A percentile compares a stretch with the other conserved stretches of the same genome.
phyloP scores from a whole-genome alignment of 192 early-diverging fungal species.

The Spizellomyces punctatus region DNA sequence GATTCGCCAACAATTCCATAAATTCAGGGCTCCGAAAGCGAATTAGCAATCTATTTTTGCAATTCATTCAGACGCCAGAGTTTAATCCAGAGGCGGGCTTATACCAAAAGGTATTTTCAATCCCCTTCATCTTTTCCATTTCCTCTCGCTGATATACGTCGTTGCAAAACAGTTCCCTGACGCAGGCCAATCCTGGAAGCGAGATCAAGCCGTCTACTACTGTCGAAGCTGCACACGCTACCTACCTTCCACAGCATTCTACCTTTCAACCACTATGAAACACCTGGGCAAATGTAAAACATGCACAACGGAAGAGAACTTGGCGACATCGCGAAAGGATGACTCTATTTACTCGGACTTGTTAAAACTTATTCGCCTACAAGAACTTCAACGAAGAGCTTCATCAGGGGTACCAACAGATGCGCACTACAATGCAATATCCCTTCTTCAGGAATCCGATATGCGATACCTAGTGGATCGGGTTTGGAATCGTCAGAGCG shows the following conservation, averaged over 20 bases:
- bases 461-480: constrained; percentile 57
- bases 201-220: constrained; percentile 59
- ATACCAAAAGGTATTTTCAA: constrained; percentile 45
- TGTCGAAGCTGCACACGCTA: constrained; percentile 60
- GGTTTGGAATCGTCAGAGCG: constrained; percentile 56
- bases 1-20: not conserved
- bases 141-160: constrained; percentile 9
- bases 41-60: constrained; percentile 58
- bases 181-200: constrained; percentile 52
- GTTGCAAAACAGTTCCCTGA: constrained; percentile 46
- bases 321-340: constrained; percentile 53
- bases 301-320: constrained; percentile 52
- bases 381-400: constrained; percentile 43
- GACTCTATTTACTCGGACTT: constrained; percentile 55
- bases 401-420: constrained; percentile 15
- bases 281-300: constrained; percentile 58
- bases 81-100: constrained; percentile 60
- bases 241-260: constrained; percentile 60
- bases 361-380: constrained; percentile 43
- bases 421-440: constrained; percentile 48
- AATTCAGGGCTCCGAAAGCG: constrained; percentile 51
- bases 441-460: constrained; percentile 57
- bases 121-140: not conserved
- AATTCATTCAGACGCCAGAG: constrained; percentile 64
- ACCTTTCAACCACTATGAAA: constrained; percentile 59